Percentiles rank a stretch among this genome's conserved stretches.
Evolutionary conservation across 306 rosid species (phyloP).

Genomic region (Castanospermum australe): DNA sequence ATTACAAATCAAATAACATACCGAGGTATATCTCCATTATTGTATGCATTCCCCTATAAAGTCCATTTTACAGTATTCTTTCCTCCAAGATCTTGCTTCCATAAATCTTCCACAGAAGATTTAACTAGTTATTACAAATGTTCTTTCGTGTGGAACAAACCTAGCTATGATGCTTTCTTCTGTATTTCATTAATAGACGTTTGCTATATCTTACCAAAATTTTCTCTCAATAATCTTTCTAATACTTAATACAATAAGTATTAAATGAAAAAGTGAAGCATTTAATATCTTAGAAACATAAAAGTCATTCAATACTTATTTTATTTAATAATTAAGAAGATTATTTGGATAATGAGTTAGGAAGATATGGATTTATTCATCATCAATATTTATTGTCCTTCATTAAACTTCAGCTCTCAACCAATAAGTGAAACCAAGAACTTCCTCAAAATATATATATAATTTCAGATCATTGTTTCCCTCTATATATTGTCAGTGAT

Average conservation of each 20-base stretch:
- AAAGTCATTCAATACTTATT: no score
- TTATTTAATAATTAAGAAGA: no score
- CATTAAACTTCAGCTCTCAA: neutral
- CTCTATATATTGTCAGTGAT: constrained; percentile 64
- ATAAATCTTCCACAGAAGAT: constrained; percentile 48
- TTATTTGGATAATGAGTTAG: no score
- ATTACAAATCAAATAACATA: neutral
- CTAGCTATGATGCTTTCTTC: constrained; percentile 59
- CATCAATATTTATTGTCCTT: neutral
- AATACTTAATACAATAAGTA: no score
- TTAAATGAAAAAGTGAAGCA: no score
- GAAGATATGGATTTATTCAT: no score
- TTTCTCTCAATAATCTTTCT: no score
- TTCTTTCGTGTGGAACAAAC: constrained; percentile 65
- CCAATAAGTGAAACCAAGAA: neutral
- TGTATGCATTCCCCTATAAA: no score
- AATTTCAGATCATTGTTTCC: constrained; percentile 57
- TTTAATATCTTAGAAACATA: no score
- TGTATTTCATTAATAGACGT: no score
- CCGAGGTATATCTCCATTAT: constrained; percentile 39
- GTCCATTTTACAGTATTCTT: constrained; percentile 52
- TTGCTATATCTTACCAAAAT: no score
- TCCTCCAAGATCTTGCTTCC: constrained; percentile 53
- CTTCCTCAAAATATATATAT: neutral
- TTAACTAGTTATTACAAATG: constrained; percentile 45